phyloP scores from a whole-genome alignment of 23 red algal species.

The Pyropia haitanensis region DNA sequence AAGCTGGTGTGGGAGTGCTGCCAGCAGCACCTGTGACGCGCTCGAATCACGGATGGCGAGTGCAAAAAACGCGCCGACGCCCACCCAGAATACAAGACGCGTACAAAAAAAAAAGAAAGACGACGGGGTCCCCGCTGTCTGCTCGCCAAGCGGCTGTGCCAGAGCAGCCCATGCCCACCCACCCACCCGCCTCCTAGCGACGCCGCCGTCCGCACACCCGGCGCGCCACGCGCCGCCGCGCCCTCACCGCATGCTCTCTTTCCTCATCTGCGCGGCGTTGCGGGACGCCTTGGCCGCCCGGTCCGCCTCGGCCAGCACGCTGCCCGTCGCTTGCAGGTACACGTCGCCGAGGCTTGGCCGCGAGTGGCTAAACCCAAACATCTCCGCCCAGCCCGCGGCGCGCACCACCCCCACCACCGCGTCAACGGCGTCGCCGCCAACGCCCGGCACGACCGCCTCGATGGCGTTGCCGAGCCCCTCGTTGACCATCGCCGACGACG shows the following conservation, averaged over 20 bases:
- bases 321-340: slow-evolving; percentile 78
- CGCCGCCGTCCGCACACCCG: no score
- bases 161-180: no score
- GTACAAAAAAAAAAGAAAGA: no score
- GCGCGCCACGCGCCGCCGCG: background rate
- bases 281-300: slow-evolving; percentile 31
- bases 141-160: no score
- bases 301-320: slow-evolving; percentile 60
- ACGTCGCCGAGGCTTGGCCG: slow-evolving; percentile 88
- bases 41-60: no score
- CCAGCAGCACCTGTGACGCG: no score
- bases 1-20: no score
- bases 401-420: slow-evolving; percentile 34
- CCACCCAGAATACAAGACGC: no score
- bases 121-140: no score
- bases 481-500: slow-evolving; percentile 58
- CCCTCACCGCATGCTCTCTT: slow-evolving; percentile 66
- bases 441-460: slow-evolving; percentile 63
- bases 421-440: slow-evolving; percentile 18
- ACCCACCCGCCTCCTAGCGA: no score
- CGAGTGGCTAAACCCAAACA: slow-evolving; percentile 80
- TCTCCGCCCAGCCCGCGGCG: slow-evolving; percentile 43
- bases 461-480: slow-evolving; percentile 50
- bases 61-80: no score
- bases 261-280: slow-evolving; percentile 42